Evolutionary conservation across 441 rosid species (phyloP), one percentile per base, ranked within the genome.

Genomic region (Aquilaria agallochum): DNA sequence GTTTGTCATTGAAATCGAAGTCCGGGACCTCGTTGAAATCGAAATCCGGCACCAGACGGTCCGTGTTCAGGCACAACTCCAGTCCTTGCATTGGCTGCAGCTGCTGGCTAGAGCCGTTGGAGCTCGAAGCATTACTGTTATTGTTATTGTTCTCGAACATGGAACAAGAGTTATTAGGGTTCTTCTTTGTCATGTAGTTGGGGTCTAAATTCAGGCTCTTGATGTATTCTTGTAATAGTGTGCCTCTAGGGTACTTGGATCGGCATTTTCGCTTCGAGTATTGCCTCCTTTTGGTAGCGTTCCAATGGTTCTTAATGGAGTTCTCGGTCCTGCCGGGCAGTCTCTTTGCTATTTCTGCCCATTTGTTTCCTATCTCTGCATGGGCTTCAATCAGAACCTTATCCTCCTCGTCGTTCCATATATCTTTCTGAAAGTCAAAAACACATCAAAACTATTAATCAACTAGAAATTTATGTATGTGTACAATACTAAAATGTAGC

Each of bases 301-400:
- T 95, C 99, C 99, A 92, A 59, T 95, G 98, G 80, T 95, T 95
- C 67, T 95, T 95, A 63, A 95, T 95, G 9, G 98, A 89, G 69
- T 95, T 95, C 61, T 95, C 98, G 5, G 98, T 95, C 76, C 99
- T 81, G 55, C 99, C 99, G 0, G 95, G 98, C 45, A 95, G 76
- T 40, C 83, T 86, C 74, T 92, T 95, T 0, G 98, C 97, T 55
- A 95, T 89, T 68, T 92, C 98, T 11, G 98, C 99, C 99, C 99
- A 95, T 74, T 80, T 92, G 84, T 95, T 92, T 34, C 97, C 98
- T 50, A 95, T 85, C 69, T 88, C 91, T 55, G 67, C 68, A 68
- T 95, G 99, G 0, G 88, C 87, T 42, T 81, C 70, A 68, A 95
- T 90, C 9, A 95, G 75, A 6, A 89, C 76, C 74, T 47, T 86